A percentile compares a stretch with the other conserved stretches of the same genome.
phyloP scores from a whole-genome alignment of 2,329 filamentous ascomycete genomes.

The Fusarium setosum region DNA sequence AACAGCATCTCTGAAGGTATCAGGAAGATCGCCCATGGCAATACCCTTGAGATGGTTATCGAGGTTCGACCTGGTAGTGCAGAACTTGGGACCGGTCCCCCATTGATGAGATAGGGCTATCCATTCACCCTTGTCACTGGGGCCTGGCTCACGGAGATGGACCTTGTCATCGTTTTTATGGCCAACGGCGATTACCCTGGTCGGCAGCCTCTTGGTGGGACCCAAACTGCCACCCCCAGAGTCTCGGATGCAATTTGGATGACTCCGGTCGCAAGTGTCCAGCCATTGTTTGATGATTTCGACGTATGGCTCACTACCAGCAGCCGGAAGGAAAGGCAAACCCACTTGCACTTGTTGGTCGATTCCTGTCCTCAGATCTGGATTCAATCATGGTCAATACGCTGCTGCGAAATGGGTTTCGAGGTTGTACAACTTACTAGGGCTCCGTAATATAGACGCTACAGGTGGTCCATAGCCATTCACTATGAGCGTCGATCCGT shows the following conservation, averaged over 20 bases:
- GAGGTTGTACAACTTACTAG: not conserved
- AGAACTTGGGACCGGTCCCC: not conserved
- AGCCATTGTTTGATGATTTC: not conserved
- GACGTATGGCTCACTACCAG: not conserved
- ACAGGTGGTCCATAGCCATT: not conserved
- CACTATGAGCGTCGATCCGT: not conserved
- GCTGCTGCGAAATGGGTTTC: too few species aligned
- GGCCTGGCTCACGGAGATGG: not conserved
- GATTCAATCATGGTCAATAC: too few species aligned
- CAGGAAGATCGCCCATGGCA: not conserved
- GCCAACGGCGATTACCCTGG: not conserved
- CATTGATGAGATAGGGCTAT: not conserved
- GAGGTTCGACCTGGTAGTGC: not conserved
- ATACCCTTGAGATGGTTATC: not conserved
- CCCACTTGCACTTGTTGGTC: not conserved
- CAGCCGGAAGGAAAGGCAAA: not conserved
- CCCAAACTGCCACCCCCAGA: not conserved
- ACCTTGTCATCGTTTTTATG: not conserved
- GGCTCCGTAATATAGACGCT: not conserved
- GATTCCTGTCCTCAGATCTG: not conserved
- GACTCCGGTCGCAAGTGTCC: not conserved
- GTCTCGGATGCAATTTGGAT: too few species aligned
- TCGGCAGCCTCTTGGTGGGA: not conserved
- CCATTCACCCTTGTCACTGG: not conserved
- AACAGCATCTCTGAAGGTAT: not conserved